Percentiles rank a stretch among this genome's conserved stretches.
Evolutionary conservation across 177 flowering plant genomes (phyloP).

Genomic region (Vitis hybrid): DNA sequence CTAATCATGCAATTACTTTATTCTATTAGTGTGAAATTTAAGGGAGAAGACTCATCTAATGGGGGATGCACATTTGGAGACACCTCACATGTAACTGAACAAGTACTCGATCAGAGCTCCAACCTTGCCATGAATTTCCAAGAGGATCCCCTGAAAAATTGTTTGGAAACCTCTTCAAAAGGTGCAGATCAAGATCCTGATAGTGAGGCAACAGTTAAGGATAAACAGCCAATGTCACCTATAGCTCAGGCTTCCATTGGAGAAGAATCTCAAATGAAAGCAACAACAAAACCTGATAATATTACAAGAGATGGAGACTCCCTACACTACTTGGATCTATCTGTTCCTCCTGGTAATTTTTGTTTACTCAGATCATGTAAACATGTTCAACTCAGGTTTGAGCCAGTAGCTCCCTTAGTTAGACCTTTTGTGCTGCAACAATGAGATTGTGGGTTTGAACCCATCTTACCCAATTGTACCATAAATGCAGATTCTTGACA

Average conservation of each 20-base stretch:
- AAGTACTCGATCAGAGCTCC: slow-evolving; percentile 6
- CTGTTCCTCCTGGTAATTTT: slow-evolving; percentile 26
- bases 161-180: slow-evolving; percentile 7
- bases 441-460: not conserved
- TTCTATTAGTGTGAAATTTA: slow-evolving; percentile 4
- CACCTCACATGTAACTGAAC: slow-evolving; percentile 5
- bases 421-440: not conserved
- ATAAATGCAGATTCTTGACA: not conserved
- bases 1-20: not conserved
- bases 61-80: slow-evolving; percentile 3
- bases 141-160: slow-evolving; percentile 1
- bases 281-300: not conserved
- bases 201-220: not conserved
- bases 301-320: slow-evolving; percentile 2
- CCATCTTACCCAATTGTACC: not conserved
- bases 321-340: slow-evolving; percentile 14
- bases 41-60: not conserved
- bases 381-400: not conserved
- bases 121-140: not conserved
- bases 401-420: not conserved
- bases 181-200: not conserved
- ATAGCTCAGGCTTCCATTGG: slow-evolving; percentile 1
- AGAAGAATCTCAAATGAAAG: slow-evolving; percentile 16
- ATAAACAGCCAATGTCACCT: not conserved
- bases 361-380: not conserved